Conservation (phyloP, 108 stramenopile genomes). For the Cyclostephanos tholiformis region DNA sequence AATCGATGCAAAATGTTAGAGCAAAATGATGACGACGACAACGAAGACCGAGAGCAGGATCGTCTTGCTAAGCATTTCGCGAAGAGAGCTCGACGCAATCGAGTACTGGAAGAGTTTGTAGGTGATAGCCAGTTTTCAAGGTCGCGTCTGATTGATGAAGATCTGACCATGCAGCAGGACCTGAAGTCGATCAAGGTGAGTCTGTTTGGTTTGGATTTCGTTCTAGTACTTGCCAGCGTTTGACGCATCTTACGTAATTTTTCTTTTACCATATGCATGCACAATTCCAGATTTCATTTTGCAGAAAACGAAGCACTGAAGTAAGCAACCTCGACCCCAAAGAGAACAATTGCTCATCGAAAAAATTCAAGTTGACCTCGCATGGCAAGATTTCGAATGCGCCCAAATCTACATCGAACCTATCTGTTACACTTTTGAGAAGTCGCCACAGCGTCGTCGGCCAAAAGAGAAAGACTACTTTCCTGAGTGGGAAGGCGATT, state of each 20-base stretch:
- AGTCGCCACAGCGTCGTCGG: constrained; percentile 39
- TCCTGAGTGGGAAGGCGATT: constrained; percentile 56
- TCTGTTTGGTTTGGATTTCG: neutral
- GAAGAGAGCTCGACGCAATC: constrained; percentile 82
- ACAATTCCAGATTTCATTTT: constrained; percentile 21
- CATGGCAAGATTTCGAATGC: neutral
- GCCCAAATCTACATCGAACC: constrained; percentile 17
- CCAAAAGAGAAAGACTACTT: constrained; percentile 60
- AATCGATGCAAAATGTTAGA: constrained; percentile 24
- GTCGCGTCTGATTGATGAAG: constrained; percentile 79
- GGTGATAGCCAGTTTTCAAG: constrained; percentile 50
- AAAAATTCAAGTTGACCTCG: constrained; percentile 15
- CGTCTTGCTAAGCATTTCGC: constrained; percentile 83
- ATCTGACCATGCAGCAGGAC: constrained; percentile 71
- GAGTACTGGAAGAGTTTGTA: constrained; percentile 58
- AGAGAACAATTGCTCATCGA: constrained; percentile 18
- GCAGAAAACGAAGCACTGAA: constrained; percentile 53
- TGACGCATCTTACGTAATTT: neutral
- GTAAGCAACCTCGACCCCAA: constrained; percentile 25
- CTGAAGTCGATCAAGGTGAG: constrained; percentile 76
- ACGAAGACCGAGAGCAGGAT: constrained; percentile 81
- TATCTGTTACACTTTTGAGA: constrained; percentile 58
- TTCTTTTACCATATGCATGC: constrained; percentile 8
- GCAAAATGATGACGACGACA: constrained; percentile 48
- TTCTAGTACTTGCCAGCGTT: constrained; percentile 8